A percentile compares a stretch with the other conserved stretches of the same genome.
phyloP scores from a whole-genome alignment of 1,139 yeast genomes.

The Cylindricascospora bacillispora region DNA sequence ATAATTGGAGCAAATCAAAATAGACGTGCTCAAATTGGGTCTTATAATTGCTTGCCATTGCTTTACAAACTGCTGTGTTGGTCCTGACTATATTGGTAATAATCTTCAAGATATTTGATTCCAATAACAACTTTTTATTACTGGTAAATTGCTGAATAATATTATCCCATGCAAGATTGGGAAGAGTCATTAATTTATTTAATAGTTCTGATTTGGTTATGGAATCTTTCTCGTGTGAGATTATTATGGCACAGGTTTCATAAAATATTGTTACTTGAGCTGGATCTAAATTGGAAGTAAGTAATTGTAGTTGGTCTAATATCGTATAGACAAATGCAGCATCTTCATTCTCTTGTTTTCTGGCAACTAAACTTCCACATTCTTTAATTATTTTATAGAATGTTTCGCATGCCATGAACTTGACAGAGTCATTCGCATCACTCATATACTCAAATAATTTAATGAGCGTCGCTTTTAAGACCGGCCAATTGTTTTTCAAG shows the following conservation, averaged over 20 bases:
- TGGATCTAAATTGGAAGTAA: conserved; percentile 83
- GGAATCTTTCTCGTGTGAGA: conserved; percentile 63
- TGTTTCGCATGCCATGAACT: conserved; percentile 99
- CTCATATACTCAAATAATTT: conserved; percentile 96
- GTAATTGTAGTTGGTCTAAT: conserved; percentile 16
- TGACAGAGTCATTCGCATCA: conserved; percentile 97
- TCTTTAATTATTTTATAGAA: conserved; percentile 86
- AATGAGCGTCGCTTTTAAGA: conserved; percentile 83
- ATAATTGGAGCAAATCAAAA: conserved; percentile 74
- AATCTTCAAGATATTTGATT: conserved; percentile 75
- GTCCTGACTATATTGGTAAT: conserved; percentile 86
- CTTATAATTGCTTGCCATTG: conserved; percentile 79
- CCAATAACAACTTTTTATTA: conserved; percentile 63
- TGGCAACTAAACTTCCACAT: conserved; percentile 87
- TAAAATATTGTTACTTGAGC: conserved; percentile 94
- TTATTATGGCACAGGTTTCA: conserved; percentile 89
- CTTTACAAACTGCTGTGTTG: conserved; percentile 80
- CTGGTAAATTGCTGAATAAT: conserved; percentile 69
- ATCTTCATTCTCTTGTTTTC: conserved; percentile 62
- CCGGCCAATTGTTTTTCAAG: conserved; percentile 93
- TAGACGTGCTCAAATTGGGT: conserved; percentile 77
- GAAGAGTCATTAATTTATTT: conserved; percentile 68
- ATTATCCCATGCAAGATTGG: conserved; percentile 85
- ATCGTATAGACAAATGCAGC: conserved; percentile 71
- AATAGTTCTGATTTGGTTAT: conserved; percentile 56